phyloP scores from a whole-genome alignment of 768 basidiomycete genomes.

The Hygrocybe punicea region DNA sequence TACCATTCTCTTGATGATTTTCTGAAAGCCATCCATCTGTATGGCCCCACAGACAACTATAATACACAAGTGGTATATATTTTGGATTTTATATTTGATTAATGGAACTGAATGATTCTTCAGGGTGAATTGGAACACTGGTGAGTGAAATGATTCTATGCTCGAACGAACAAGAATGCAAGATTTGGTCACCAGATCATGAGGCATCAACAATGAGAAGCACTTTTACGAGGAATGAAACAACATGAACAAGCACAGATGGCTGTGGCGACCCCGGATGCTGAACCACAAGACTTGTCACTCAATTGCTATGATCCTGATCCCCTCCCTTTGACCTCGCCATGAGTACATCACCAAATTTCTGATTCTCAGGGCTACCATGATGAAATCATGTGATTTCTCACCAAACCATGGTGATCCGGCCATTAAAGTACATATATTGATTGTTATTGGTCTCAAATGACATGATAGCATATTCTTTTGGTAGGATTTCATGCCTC shows the following conservation, averaged over 20 bases:
- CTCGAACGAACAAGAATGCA: conserved; percentile 26
- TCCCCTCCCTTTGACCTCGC: background rate
- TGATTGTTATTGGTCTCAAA: background rate
- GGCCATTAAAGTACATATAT: conserved; percentile 15
- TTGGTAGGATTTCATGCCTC: conserved; percentile 22
- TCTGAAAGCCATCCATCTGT: conserved; percentile 23
- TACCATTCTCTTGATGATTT: conserved; percentile 40
- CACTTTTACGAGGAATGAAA: background rate
- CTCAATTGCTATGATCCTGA: background rate
- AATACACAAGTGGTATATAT: conserved; percentile 36
- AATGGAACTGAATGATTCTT: background rate
- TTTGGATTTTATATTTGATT: conserved; percentile 17
- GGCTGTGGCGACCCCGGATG: background rate
- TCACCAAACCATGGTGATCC: conserved; percentile 5
- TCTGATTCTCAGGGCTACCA: conserved; percentile 14
- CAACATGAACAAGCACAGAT: background rate
- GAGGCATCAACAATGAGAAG: conserved; percentile 5
- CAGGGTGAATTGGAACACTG: conserved; percentile 40
- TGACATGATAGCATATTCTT: background rate
- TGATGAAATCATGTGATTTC: background rate
- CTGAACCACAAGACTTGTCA: too few relatives aligned
- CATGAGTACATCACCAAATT: conserved; percentile 14
- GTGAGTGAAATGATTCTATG: conserved; percentile 31
- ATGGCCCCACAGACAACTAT: conserved; percentile 39
- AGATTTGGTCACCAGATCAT: conserved; percentile 22